Evolutionary conservation across 2,329 filamentous ascomycete species (phyloP).

Genomic region (Alternaria metachromatica): DNA sequence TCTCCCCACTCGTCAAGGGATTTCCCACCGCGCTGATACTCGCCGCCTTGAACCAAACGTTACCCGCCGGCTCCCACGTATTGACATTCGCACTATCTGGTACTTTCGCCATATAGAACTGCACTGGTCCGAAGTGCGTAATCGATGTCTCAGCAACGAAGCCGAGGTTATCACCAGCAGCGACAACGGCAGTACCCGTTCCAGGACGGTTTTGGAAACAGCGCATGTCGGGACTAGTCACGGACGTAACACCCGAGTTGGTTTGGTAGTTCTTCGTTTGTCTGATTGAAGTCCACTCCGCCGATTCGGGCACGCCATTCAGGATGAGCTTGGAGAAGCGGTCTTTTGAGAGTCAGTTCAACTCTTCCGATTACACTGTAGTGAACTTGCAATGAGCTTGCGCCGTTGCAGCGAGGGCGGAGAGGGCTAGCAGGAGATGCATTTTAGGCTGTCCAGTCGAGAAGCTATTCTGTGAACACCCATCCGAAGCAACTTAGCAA

Average conservation of each 20-base stretch:
- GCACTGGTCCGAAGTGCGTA: constrained; percentile 61
- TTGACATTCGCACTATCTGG: constrained; percentile 33
- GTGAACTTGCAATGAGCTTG: neutral
- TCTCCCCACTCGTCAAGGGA: constrained; percentile 31
- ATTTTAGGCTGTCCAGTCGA: neutral
- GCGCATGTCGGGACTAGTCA: constrained; percentile 57
- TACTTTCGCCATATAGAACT: constrained; percentile 63
- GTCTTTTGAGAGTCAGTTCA: constrained; percentile 14
- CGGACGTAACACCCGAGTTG: constrained; percentile 59
- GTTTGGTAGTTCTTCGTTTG: constrained; percentile 59
- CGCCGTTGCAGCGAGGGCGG: neutral
- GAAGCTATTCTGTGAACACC: neutral
- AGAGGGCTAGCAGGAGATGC: neutral
- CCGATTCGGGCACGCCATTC: constrained; percentile 39
- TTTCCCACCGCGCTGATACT: constrained; percentile 30
- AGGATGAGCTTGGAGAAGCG: constrained; percentile 37
- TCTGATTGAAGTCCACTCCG: constrained; percentile 56
- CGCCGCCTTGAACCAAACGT: constrained; percentile 43
- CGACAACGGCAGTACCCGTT: constrained; percentile 52
- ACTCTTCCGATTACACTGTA: neutral
- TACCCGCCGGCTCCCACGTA: constrained; percentile 36
- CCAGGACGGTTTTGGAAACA: constrained; percentile 58
- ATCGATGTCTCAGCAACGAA: constrained; percentile 55
- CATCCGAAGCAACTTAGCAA: neutral
- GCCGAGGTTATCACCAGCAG: constrained; percentile 55